Conservation (phyloP, 202 grass and related monocot genomes). For the Carex sylvatica region DNA sequence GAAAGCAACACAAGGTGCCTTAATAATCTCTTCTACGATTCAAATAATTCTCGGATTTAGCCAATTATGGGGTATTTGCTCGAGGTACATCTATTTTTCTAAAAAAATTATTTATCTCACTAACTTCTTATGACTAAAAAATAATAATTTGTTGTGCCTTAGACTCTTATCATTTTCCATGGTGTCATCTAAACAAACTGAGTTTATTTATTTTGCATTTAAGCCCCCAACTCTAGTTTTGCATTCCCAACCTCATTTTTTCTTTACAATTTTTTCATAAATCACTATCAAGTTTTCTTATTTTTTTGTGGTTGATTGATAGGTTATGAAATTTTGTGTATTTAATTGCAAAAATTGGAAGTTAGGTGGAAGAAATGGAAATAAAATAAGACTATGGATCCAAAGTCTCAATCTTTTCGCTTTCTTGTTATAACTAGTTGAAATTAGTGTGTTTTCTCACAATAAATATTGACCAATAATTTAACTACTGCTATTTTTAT, state of each 20-base stretch:
- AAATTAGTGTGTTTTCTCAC: not conserved
- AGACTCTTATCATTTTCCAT: not conserved
- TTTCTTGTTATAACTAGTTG: not conserved
- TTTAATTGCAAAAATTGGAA: constrained; percentile 4
- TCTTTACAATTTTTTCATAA: not conserved
- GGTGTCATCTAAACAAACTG: constrained; percentile 1
- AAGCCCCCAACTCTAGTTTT: not conserved
- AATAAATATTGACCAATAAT: not conserved
- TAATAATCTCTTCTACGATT: constrained; percentile 94
- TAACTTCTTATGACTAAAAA: constrained; percentile 12
- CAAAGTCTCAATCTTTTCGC: not conserved
- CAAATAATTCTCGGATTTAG: constrained; percentile 97
- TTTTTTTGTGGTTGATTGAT: not conserved
- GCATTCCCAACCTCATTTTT: not conserved
- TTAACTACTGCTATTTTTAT: not conserved
- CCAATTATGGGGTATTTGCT: constrained; percentile 94
- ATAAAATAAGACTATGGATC: constrained; percentile 3
- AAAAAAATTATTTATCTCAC: not conserved
- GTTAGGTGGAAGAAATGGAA: not conserved
- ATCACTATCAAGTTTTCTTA: not conserved
- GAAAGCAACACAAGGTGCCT: constrained; percentile 79
- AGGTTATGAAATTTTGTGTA: constrained; percentile 10
- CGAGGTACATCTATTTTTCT: constrained; percentile 55
- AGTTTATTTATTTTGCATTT: not conserved
- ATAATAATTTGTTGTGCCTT: not conserved